Conservation (phyloP, 805 yeast genomes). For the Ogataea ganodermae region DNA sequence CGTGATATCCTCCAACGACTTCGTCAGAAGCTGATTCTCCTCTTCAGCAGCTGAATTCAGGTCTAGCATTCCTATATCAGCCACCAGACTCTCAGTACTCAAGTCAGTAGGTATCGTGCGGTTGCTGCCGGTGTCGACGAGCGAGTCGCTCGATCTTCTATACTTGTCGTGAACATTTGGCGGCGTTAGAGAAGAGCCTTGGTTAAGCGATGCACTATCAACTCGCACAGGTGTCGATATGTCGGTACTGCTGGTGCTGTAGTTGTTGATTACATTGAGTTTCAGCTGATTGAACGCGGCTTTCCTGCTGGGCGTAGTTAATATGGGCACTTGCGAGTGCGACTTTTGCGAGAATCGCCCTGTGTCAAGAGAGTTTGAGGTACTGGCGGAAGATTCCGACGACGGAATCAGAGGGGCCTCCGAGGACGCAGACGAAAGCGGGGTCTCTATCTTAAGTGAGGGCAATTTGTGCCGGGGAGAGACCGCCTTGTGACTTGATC, state of each 20-base stretch:
- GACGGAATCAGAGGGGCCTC: conserved; percentile 2
- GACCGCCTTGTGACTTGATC: conserved; percentile 36
- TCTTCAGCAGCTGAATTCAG: conserved; percentile 8
- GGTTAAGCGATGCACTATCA: neutral
- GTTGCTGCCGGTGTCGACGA: conserved; percentile 5
- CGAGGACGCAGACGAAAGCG: conserved; percentile 6
- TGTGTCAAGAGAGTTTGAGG: conserved; percentile 1
- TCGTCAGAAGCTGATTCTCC: conserved; percentile 2
- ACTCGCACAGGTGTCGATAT: conserved; percentile 11
- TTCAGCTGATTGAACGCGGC: conserved; percentile 6
- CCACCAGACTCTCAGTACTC: conserved; percentile 14
- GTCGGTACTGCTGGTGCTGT: conserved; percentile 2
- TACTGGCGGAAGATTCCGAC: conserved; percentile 1
- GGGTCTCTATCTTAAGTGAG: conserved; percentile 26
- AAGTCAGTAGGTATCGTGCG: conserved; percentile 10
- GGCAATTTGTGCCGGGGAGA: conserved; percentile 32
- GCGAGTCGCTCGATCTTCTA: conserved; percentile 10
- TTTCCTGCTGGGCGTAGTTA: conserved; percentile 2
- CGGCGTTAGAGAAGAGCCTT: neutral
- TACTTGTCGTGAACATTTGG: neutral
- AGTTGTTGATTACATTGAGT: conserved; percentile 8
- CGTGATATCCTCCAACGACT: conserved; percentile 46
- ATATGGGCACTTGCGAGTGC: neutral
- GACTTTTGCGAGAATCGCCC: conserved; percentile 2
- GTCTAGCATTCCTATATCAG: conserved; percentile 8